Base-by-base conservation (phyloP, 345 rosid species). In the Mercurialis annua region DNA sequence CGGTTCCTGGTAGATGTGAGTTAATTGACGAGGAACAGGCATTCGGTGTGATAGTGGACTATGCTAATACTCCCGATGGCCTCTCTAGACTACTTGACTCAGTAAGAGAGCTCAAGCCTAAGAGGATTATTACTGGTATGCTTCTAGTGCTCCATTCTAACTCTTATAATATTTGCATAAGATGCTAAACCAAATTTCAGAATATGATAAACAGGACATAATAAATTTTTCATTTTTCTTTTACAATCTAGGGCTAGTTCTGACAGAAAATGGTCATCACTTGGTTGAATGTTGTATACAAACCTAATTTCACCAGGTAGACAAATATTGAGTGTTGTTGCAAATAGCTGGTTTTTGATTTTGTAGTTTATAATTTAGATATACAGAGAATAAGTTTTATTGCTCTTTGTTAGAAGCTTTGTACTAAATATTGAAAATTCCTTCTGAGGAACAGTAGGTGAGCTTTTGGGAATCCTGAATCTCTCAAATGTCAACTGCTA, bases 1-100 rank as follows among this genome's bases (percentile, higher is more conserved):
- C 92, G 27, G 96, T 93, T 67, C 98, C 96, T 1, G 98, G 98
- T 30, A 87, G 97, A 78, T 93, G 92, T 66, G 97, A 93, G 68
- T 73, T 93, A 77, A 93, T 93, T 65, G 98, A 90, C 5, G 97
- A 90, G 71, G 97, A 90, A 72, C 94, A 90, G 78, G 96, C 97
- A 66, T 93, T 82, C 77, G 96, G 97, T 38, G 98, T 89, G 73
- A 87, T 89, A 60, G 97, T 93, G 64, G 98, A 90, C 71, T 82
- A 86, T 73, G 94, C 94, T 67, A 80, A 83, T 18, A 87, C 96
- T 44, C 96, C 96, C 55, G 90, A 81, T 78, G 94, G 86, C 50
- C 80, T 90, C 56, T 93, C 98, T 58, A 90, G 85, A 72, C 82
- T 90, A 59, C 89, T 90, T 31, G 98, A 93, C 81, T 87, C 96